These are phyloP conservation scores for Amanita exitialis DNA, from an alignment of 768 basidiomycete genomes.

Conservation along the genomic window DNA sequence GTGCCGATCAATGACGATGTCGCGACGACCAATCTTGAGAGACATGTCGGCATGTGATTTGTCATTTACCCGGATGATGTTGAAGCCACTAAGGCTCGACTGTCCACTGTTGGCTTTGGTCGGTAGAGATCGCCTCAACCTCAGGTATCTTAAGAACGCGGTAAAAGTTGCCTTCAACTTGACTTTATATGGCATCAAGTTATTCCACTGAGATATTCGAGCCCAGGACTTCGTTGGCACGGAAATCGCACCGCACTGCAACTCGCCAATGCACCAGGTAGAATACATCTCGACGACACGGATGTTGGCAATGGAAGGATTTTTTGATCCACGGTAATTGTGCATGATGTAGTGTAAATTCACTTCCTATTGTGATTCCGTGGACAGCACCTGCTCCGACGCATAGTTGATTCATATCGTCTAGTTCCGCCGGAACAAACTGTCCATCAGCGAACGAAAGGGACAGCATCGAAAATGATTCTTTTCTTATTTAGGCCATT, in stretches of 20 bases:
- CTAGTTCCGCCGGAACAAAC: conserved; percentile 34
- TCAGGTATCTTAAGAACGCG: conserved; percentile 34
- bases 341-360: conserved; percentile 53
- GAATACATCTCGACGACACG: conserved; percentile 43
- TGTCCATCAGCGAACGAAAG: conserved; percentile 41
- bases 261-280: conserved; percentile 46
- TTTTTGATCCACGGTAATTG: conserved; percentile 48
- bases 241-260: conserved; percentile 21
- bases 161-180: conserved; percentile 37
- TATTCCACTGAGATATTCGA: conserved; percentile 38
- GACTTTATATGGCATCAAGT: conserved; percentile 43
- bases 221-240: conserved; percentile 42
- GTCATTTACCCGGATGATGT: conserved; percentile 34
- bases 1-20: conserved; percentile 33
- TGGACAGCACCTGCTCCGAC: conserved; percentile 52
- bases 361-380: conserved; percentile 53
- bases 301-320: conserved; percentile 40
- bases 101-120: conserved; percentile 21
- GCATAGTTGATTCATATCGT: conserved; percentile 28
- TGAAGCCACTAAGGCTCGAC: conserved; percentile 26
- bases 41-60: conserved; percentile 41
- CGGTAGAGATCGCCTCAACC: conserved; percentile 28
- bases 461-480: conserved; percentile 43
- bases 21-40: conserved; percentile 28
- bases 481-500: conserved; percentile 38